A percentile compares a stretch with the other conserved stretches of the same genome.
Conservation (phyloP, 2,329 filamentous ascomycete genomes). For the Aureobasidium lini region DNA sequence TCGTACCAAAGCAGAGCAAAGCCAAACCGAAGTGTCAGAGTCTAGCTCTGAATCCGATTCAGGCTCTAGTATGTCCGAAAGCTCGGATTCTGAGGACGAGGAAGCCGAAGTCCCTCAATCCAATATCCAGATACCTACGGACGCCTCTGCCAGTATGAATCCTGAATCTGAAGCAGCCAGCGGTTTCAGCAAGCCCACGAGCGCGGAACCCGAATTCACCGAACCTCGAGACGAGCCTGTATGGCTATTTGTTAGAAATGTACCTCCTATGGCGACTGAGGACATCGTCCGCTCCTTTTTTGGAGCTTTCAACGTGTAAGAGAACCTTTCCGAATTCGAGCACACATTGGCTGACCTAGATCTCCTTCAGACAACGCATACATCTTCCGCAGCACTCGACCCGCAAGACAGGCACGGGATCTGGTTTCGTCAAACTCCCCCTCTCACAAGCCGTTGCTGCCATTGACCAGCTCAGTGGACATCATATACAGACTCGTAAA, state of each 20-base stretch:
- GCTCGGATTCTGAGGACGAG: slow-evolving; percentile 17
- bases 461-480: slow-evolving; percentile 4
- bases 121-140: not conserved
- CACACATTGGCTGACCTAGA: not conserved
- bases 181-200: not conserved
- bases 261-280: not conserved
- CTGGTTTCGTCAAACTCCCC: slow-evolving; percentile 2
- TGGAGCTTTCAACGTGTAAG: slow-evolving; percentile 4
- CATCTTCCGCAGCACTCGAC: not conserved
- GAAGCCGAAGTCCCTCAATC: slow-evolving; percentile 2
- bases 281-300: not conserved
- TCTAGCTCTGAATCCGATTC: not conserved
- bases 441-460: slow-evolving; percentile 9
- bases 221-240: not conserved
- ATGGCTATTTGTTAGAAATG: not conserved
- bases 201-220: not conserved
- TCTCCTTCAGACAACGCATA: not conserved
- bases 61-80: slow-evolving; percentile 15
- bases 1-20: slow-evolving; percentile 4
- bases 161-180: not conserved
- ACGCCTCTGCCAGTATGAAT: not conserved
- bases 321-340: not conserved
- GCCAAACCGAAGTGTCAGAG: not conserved
- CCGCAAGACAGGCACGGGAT: not conserved
- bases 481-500: not conserved